A percentile compares a stretch with the other conserved stretches of the same genome.
phyloP scores from a whole-genome alignment of 345 rosid genomes.

The Boechera retrofracta region DNA sequence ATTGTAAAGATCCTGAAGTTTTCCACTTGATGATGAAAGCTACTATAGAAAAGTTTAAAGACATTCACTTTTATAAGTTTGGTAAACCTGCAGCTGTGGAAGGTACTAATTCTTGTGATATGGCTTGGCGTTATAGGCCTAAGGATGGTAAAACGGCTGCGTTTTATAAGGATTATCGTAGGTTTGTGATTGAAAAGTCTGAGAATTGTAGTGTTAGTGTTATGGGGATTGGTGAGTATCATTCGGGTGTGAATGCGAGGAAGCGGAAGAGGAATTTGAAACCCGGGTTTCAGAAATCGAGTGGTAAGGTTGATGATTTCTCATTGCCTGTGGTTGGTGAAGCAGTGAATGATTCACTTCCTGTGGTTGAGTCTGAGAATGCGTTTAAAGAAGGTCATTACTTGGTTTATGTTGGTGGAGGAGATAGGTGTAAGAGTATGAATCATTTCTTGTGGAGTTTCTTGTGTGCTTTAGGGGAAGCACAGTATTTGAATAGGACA shows the following conservation, averaged over 20 bases:
- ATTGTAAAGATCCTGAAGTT: conserved; percentile 87
- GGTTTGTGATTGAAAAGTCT: conserved; percentile 66
- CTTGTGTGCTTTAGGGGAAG: conserved; percentile 95
- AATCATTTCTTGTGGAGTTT: conserved; percentile 96
- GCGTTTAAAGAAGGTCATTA: conserved; percentile 72
- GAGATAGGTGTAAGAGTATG: conserved; percentile 95
- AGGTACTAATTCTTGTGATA: conserved; percentile 63
- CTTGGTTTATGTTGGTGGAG: conserved; percentile 78
- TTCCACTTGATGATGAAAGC: conserved; percentile 85
- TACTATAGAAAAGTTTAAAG: conserved; percentile 77
- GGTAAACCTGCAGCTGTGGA: conserved; percentile 74
- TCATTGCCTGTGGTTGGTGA: conserved; percentile 74
- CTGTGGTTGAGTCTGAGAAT: conserved; percentile 70
- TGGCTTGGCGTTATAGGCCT: conserved; percentile 96
- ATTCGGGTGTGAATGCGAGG: conserved; percentile 89
- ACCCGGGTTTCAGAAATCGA: conserved; percentile 63
- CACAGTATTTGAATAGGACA: conserved; percentile 86
- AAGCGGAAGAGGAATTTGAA: conserved; percentile 79
- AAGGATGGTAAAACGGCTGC: conserved; percentile 88
- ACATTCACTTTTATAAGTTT: conserved; percentile 84
- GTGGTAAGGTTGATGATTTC: conserved; percentile 44
- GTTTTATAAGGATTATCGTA: conserved; percentile 86
- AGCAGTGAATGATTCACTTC: conserved; percentile 73
- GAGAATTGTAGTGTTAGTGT: conserved; percentile 70
- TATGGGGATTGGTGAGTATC: conserved; percentile 77